Base-by-base conservation (phyloP, 805 yeast species). In the Grigorovia yakushimaensis region DNA sequence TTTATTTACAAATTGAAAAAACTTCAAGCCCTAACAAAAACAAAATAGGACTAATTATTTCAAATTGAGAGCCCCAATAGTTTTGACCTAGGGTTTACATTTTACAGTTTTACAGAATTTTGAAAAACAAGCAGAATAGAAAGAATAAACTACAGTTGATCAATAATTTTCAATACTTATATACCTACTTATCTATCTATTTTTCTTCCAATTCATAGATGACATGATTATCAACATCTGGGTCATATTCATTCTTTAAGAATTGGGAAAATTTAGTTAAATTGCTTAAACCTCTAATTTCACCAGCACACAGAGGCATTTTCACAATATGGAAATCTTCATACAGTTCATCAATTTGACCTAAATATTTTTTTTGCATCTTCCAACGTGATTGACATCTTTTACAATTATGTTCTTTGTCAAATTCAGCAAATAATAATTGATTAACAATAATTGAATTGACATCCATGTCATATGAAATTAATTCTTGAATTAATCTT, bases 261-360 rank as follows among this genome's bases (percentile, higher is more conserved):
- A 83, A 88, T 59, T 79, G 76, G 30, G 96, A 86, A 61, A 93
- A 93, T 64, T 81, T 78, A 64, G 78, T 82, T 66, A 93, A 75
- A 61, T 88, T 87, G 47, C 83, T 84, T 52, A 86, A 73, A 33
- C 99, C 99, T 68, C 99, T 81, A 48, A 93, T 93, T 70, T 93
- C 99, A 54, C 84, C 79, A 42, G 96, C 96, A 55, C 93, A 79
- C 63, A 91, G 78, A 2, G 99, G 99, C 81, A 93, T 84, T 70
- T 88, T 88, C 33, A 93, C 93, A 57, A 93, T 74, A 63, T 94
- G 97, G 74, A 91, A 93, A 67, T 93, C 98, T 68, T 93, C 98
- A 62, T 93, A 93, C 50, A 93, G 74, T 66, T 93, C 99, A 58
- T 78, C 86, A 82, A 93, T 91, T 72, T 93, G 98, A 62, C 84